Evolutionary conservation across 2,329 filamentous ascomycete species (phyloP).

Genomic region (Lithohypha guttulata): DNA sequence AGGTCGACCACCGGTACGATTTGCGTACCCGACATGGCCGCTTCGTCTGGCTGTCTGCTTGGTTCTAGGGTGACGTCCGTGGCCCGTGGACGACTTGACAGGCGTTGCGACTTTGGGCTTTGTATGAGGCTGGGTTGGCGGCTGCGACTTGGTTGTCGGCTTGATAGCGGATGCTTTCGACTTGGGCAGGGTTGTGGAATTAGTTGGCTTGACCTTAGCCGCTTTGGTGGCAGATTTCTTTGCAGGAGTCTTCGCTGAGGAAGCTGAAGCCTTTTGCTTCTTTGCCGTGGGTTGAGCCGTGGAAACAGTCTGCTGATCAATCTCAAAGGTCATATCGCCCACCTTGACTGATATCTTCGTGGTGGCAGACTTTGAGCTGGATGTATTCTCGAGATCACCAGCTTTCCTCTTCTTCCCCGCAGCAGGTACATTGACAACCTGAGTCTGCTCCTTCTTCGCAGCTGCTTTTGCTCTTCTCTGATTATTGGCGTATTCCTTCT

Average conservation of each 20-base stretch:
- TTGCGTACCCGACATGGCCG: too few species aligned
- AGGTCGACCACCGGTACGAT: background rate
- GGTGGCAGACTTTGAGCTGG: background rate
- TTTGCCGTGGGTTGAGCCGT: background rate
- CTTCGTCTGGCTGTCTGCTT: too few species aligned
- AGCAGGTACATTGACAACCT: too few species aligned
- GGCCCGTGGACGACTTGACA: too few species aligned
- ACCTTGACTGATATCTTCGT: constrained; percentile 12
- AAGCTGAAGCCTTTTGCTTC: background rate
- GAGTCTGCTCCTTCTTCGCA: constrained; percentile 7
- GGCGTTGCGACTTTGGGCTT: too few species aligned
- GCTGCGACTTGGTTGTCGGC: too few species aligned
- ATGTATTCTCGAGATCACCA: background rate
- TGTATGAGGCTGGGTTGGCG: too few species aligned
- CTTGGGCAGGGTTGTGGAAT: too few species aligned
- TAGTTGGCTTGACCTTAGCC: too few species aligned
- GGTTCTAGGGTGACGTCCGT: too few species aligned
- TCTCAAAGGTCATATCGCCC: constrained; percentile 8
- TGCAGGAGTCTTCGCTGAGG: background rate
- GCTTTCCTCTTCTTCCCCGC: constrained; percentile 3
- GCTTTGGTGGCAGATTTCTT: constrained; percentile 4
- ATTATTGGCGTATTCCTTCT: constrained; percentile 42
- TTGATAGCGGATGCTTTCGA: too few species aligned
- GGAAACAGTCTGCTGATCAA: constrained; percentile 9
- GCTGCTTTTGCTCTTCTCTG: constrained; percentile 32